Conservation (phyloP, 2,329 filamentous ascomycete species). For the Neopestalotiopsis sp. region DNA sequence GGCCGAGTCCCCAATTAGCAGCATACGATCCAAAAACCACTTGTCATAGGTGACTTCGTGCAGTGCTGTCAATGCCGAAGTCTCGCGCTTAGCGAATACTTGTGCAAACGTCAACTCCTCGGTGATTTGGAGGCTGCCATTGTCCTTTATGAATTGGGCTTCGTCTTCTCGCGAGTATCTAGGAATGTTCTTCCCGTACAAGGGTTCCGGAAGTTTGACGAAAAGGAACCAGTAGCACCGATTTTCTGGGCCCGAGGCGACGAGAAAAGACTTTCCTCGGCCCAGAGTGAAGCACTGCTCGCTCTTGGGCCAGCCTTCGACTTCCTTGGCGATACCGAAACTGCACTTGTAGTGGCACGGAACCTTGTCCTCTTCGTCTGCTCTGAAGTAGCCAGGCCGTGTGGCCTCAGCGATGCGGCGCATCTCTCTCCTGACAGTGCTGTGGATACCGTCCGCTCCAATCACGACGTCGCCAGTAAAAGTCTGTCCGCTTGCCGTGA, state of each 20-base stretch:
- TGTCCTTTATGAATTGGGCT: conserved; percentile 27
- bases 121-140: conserved; percentile 25
- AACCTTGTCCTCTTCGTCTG: conserved; percentile 27
- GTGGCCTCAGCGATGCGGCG: conserved; percentile 22
- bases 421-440: conserved; percentile 37
- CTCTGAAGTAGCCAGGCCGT: conserved; percentile 32
- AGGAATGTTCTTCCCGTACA: conserved; percentile 39
- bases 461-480: conserved; percentile 43
- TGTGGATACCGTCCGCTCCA: conserved; percentile 48
- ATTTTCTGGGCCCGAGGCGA: conserved; percentile 34
- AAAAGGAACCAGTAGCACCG: conserved; percentile 45
- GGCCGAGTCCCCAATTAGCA: conserved; percentile 38
- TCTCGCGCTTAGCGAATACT: conserved; percentile 34
- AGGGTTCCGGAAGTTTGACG: conserved; percentile 33
- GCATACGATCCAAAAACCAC: conserved; percentile 39
- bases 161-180: conserved; percentile 40
- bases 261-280: conserved; percentile 26
- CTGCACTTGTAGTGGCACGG: conserved; percentile 39
- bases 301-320: conserved; percentile 27
- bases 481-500: conserved; percentile 34
- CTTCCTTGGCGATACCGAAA: conserved; percentile 44
- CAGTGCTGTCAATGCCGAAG: conserved; percentile 37
- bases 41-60: conserved; percentile 40
- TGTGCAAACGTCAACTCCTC: conserved; percentile 35
- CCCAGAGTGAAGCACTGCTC: conserved; percentile 28